Base-by-base conservation (phyloP, 2,329 filamentous ascomycete genomes). In the Mycosphaerella sp. region DNA sequence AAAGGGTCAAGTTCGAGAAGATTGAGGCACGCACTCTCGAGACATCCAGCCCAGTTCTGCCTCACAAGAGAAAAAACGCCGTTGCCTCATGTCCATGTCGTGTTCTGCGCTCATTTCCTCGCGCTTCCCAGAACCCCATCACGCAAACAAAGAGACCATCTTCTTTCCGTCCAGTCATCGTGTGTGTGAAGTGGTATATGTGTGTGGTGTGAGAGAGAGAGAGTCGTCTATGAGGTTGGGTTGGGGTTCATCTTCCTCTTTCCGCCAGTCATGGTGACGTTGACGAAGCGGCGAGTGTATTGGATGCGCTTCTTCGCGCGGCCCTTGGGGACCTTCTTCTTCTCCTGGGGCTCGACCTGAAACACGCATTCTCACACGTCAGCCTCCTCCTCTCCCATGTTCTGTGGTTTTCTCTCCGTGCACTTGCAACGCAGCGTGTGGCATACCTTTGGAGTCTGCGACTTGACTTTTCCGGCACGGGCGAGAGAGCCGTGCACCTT, bases 241-340 rank as follows among this genome's bases (percentile, higher is more conserved):
- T 89, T 89, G 74, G 86, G 85, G 83, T 90, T 90, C 86, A 90
- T 90, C 86, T 96, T 96, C 77, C 91, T 82, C 90, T 97, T 97
- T 79, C 91, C 91, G 75, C 89, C 90, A 64, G 90, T 94, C 77
- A 95, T 82, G 70, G 88, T 93, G 72, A 97, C 89, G 79, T 97
- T 96, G 67, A 97, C 90, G 80, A 97, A 97, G 70, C 91, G 89
- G 74, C 91, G 87, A 68, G 89, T 95, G 84, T 96, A 96, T 75
- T 82, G 84, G 74, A 94, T 84, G 71, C 91, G 84, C 89, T 97
- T 97, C 79, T 93, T 89, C 67, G 91, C 91, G 72, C 91, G 89
- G 72, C 91, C 91, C 85, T 96, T 96, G 73, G 91, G 89, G 67
- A 79, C 81, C 87, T 97, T 96, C 78, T 87, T 80, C 86, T 95